Percentiles rank a stretch among this genome's conserved stretches.
These are phyloP conservation scores for Botrytis sinoallii DNA, from an alignment of 2,329 filamentous ascomycete genomes.

Conservation along the genomic window DNA sequence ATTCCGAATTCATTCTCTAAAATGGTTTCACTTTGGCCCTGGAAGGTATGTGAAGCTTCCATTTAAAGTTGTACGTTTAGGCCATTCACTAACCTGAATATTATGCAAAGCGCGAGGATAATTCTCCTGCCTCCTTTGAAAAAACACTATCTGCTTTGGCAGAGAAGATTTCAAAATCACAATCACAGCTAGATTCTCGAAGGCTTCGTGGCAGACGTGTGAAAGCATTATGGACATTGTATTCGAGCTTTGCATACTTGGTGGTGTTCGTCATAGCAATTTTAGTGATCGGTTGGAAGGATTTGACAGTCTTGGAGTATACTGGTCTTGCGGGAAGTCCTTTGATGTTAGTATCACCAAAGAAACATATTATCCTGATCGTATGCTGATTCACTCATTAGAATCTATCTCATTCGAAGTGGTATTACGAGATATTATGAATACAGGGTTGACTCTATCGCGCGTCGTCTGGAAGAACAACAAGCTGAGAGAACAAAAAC, in stretches of 20 bases:
- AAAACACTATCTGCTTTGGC: slow-evolving; percentile 82
- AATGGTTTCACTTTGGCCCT: slow-evolving; percentile 87
- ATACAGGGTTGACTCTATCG: slow-evolving; percentile 71
- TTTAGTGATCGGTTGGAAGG: slow-evolving; percentile 79
- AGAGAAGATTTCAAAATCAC: slow-evolving; percentile 73
- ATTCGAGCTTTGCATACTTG: slow-evolving; percentile 85
- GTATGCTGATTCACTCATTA: slow-evolving; percentile 40
- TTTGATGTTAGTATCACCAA: slow-evolving; percentile 59
- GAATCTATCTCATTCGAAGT: slow-evolving; percentile 75
- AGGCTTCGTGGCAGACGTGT: slow-evolving; percentile 71
- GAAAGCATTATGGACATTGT: slow-evolving; percentile 85
- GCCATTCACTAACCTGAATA: slow-evolving; percentile 9
- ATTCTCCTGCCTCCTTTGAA: slow-evolving; percentile 88
- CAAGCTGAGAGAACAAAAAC: slow-evolving; percentile 79
- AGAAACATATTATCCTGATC: neutral
- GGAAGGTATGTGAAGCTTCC: slow-evolving; percentile 57
- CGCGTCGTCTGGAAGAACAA: slow-evolving; percentile 67
- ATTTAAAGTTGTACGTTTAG: slow-evolving; percentile 14
- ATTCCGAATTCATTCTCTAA: slow-evolving; percentile 25
- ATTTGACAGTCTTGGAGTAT: slow-evolving; percentile 76
- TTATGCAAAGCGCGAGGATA: slow-evolving; percentile 62
- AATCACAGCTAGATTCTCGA: slow-evolving; percentile 68
- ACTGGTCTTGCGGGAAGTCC: slow-evolving; percentile 75
- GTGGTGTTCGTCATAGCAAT: slow-evolving; percentile 78
- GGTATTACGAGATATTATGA: slow-evolving; percentile 69